These are phyloP conservation scores for Candida odintsovae DNA, from an alignment of 805 yeast species.

Conservation along the genomic window DNA sequence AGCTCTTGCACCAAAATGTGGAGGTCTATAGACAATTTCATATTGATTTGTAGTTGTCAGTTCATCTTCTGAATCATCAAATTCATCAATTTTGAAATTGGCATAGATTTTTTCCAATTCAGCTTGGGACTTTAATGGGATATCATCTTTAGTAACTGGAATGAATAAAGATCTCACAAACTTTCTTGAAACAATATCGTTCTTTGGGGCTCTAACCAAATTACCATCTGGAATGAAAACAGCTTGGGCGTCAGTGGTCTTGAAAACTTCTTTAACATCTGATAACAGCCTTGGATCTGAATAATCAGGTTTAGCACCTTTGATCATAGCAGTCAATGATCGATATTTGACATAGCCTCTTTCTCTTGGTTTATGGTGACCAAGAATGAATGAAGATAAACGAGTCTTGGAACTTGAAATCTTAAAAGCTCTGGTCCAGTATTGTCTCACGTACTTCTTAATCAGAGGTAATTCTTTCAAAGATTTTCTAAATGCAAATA, in stretches of 20 bases:
- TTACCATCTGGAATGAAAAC: constrained; percentile 77
- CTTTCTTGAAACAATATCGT: constrained; percentile 66
- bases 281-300: constrained; percentile 45
- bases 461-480: constrained; percentile 5
- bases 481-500: constrained; percentile 1
- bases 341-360: constrained; percentile 64
- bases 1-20: constrained; percentile 59
- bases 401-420: constrained; percentile 53
- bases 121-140: constrained; percentile 37
- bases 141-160: constrained; percentile 76
- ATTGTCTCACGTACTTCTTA: constrained; percentile 36
- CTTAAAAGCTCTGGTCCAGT: constrained; percentile 60
- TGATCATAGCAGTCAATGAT: constrained; percentile 37
- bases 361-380: constrained; percentile 55
- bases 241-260: constrained; percentile 36
- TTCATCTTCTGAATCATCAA: constrained; percentile 37
- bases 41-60: constrained; percentile 41
- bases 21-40: constrained; percentile 83
- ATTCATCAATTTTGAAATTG: constrained; percentile 33
- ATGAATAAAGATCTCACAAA: constrained; percentile 66
- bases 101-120: constrained; percentile 23
- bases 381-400: constrained; percentile 75
- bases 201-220: constrained; percentile 80
- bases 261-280: constrained; percentile 41
- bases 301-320: constrained; percentile 46